Conservation (phyloP, 2,329 filamentous ascomycete species). For the Gaeumannomyces tritici region DNA sequence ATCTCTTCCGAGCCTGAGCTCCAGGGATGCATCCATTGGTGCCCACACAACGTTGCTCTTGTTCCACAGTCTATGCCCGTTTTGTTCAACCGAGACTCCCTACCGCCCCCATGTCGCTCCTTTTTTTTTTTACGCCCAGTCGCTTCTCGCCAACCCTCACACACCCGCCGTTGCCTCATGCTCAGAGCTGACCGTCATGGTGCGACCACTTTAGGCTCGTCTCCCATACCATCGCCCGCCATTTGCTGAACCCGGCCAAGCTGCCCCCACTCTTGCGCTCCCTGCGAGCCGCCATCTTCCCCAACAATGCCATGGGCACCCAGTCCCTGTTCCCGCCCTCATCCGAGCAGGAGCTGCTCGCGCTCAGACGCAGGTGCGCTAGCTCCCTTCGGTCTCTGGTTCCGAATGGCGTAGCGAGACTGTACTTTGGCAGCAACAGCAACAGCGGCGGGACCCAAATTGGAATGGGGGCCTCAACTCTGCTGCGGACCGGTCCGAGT, state of each 20-base stretch:
- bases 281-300: conserved; percentile 73
- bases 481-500: conserved; percentile 2
- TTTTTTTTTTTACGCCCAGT: too few relatives aligned
- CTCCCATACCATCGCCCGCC: conserved; percentile 44
- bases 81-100: too few relatives aligned
- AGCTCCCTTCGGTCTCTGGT: conserved; percentile 41
- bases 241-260: conserved; percentile 52
- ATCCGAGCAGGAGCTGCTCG: conserved; percentile 46
- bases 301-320: conserved; percentile 67
- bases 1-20: too few relatives aligned
- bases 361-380: conserved; percentile 59
- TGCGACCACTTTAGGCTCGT: conserved; percentile 35
- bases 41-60: too few relatives aligned
- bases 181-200: too few relatives aligned
- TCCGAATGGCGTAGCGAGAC: conserved; percentile 34
- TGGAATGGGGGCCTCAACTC: neutral
- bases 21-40: too few relatives aligned
- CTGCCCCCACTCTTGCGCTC: conserved; percentile 60
- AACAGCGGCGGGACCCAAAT: neutral
- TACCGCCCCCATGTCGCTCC: too few relatives aligned
- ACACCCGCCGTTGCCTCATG: too few relatives aligned
- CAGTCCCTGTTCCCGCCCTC: conserved; percentile 51
- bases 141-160: too few relatives aligned
- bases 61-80: too few relatives aligned
- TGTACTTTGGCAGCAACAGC: conserved; percentile 33